Conservation (phyloP, 1,139 yeast species). For the Hyphopichia khmerensis region DNA sequence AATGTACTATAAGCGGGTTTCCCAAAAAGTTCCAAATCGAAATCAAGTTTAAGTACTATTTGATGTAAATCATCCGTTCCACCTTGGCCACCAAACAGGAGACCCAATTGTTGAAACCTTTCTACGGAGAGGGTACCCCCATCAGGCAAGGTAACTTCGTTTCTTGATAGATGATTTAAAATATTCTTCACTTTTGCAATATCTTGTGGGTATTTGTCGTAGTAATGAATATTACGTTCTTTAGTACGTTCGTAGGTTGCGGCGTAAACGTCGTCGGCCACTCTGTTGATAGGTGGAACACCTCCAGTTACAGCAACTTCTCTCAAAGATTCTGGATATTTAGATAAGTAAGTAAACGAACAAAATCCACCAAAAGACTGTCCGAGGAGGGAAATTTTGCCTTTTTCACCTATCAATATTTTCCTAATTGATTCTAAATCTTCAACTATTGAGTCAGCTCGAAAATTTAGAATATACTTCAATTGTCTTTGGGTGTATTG, state of each 20-base stretch:
- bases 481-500: constrained; percentile 25
- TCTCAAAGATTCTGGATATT: constrained; percentile 36
- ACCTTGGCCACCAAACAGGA: constrained; percentile 49
- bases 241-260: constrained; percentile 47
- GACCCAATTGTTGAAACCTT: constrained; percentile 53
- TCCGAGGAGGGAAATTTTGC: constrained; percentile 53
- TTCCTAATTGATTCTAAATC: constrained; percentile 49
- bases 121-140: constrained; percentile 51
- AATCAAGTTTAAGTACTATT: constrained; percentile 35
- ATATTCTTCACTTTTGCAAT: constrained; percentile 34
- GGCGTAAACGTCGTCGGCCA: constrained; percentile 48
- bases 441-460: constrained; percentile 52
- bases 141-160: constrained; percentile 40
- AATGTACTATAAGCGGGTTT: constrained; percentile 37
- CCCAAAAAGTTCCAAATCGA: constrained; percentile 35
- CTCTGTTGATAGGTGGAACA: constrained; percentile 48
- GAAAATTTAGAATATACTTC: constrained; percentile 39
- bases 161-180: constrained; percentile 27
- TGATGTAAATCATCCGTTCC: constrained; percentile 50
- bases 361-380: constrained; percentile 62
- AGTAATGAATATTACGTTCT: constrained; percentile 50
- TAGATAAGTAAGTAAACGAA: constrained; percentile 49
- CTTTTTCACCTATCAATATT: constrained; percentile 25
- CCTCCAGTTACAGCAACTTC: constrained; percentile 55
- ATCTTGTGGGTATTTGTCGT: constrained; percentile 49